Base-by-base conservation (phyloP, 768 basidiomycete genomes). In the Kwoniella sp. region DNA sequence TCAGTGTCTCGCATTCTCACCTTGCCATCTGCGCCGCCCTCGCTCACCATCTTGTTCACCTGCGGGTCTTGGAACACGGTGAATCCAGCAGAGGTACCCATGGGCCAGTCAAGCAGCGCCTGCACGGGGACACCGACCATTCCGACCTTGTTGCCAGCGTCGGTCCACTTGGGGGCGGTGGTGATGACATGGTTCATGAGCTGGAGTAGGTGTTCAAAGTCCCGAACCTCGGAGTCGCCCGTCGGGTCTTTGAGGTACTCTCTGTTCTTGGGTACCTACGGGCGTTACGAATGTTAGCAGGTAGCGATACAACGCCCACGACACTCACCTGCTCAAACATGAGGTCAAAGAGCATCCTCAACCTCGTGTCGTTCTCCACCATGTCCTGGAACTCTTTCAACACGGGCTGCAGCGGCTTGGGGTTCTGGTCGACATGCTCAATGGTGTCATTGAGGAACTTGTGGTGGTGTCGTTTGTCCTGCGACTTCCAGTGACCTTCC, bases 91-190 rank as follows among this genome's bases (percentile, higher is more conserved):
- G 73, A 69, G 8, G 76, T 76, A 11, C 75, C 77, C 74, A 80
- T 80, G 15, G 67, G 77, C 71, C 70, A 77, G 41, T 79, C 75
- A 45, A 80, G 70, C 43, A 81, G 62, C 3, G 77, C 77, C 47
- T 78, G 76, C 62, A 82, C 77, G 8, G 81, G 80, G 25, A 78
- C 74, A 10, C 78, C 79, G 29, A 81, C 76, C 10, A 78, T 60
- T 14, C 74, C 76, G n/a, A 59, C 65, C 28, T 50, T 61, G 37
- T 75, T 61, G 19, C 67, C 71, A 2, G 72, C 66, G 42, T 76
- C 60, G 9, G 75, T 74, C 70, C 74, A 81, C 2, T 45, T 50
- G 0, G 80, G 80, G 0, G 80, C 76, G 23, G 75, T 72, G n/a
- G 59, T 60, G 39, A 81, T 56, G 64, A 80, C 70, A 41, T 73